These are phyloP conservation scores for Gloeophyllum trabeum DNA, from an alignment of 768 basidiomycete genomes.

Conservation along the genomic window DNA sequence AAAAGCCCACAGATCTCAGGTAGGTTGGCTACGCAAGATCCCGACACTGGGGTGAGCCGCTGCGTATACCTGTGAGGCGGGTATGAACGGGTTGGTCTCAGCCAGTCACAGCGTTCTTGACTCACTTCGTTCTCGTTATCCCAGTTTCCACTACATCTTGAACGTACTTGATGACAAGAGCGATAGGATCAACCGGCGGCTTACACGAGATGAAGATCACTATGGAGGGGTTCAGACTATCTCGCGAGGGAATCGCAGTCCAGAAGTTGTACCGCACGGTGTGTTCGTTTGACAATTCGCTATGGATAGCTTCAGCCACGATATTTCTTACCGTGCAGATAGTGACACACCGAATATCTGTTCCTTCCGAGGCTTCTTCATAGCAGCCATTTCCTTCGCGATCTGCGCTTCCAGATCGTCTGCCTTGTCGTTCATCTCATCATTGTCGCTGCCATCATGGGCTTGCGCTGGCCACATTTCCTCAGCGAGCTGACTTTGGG, in stretches of 20 bases:
- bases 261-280: conserved; percentile 44
- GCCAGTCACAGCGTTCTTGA: conserved; percentile 5
- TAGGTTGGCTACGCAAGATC: conserved; percentile 54
- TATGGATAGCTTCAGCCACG: too few species aligned
- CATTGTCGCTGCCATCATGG: conserved; percentile 11
- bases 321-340: too few species aligned
- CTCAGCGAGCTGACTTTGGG: conserved; percentile 61
- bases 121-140: conserved; percentile 50
- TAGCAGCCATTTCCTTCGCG: conserved; percentile 55
- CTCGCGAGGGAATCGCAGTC: not conserved
- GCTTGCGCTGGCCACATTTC: conserved; percentile 52
- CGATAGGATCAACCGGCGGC: conserved; percentile 66
- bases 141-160: conserved; percentile 53
- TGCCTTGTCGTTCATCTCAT: conserved; percentile 21
- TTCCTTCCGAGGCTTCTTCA: conserved; percentile 55
- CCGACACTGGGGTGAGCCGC: conserved; percentile 62
- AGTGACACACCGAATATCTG: conserved; percentile 49
- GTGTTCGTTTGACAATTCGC: conserved; percentile 75
- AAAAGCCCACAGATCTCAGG: conserved; percentile 60
- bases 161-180: conserved; percentile 53
- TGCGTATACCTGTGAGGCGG: conserved; percentile 43
- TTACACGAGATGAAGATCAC: conserved; percentile 77
- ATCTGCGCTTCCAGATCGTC: conserved; percentile 56
- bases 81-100: not conserved
- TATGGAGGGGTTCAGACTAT: conserved; percentile 14